Conservation (phyloP, 176 grass and related monocot genomes). For the Avena insularis region DNA sequence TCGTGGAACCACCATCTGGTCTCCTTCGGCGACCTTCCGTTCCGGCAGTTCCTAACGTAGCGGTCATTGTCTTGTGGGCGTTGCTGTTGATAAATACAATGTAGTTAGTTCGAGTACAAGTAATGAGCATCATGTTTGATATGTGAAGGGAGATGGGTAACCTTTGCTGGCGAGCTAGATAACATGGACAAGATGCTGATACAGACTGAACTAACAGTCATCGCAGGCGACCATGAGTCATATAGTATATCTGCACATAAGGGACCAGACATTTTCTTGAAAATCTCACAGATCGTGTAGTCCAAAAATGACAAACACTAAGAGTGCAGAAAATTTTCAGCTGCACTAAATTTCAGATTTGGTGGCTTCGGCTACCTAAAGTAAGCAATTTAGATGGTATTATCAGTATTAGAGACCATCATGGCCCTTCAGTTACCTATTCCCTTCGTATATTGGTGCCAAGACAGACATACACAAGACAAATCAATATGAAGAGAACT, state of each 20-base stretch:
- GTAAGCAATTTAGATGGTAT: background rate
- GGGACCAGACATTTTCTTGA: constrained; percentile 1
- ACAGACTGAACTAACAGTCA: constrained; percentile 94
- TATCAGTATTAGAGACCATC: background rate
- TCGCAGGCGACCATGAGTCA: constrained; percentile 94
- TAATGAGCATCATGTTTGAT: background rate
- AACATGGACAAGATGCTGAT: constrained; percentile 98
- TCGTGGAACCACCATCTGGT: constrained; percentile 99
- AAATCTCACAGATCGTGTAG: too few relatives aligned
- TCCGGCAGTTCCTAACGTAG: constrained; percentile 89
- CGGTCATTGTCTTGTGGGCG: constrained; percentile 79
- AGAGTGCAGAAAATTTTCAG: background rate
- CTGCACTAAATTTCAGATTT: background rate
- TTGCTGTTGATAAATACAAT: constrained; percentile 62
- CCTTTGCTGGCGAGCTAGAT: constrained; percentile 90
- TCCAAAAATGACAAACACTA: too few relatives aligned
- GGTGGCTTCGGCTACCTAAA: background rate
- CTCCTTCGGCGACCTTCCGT: constrained; percentile 82
- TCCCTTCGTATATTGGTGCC: background rate
- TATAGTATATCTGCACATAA: constrained; percentile 86
- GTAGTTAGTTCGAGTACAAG: constrained; percentile 27
- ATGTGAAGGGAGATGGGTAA: constrained; percentile 16
- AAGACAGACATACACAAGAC: background rate
- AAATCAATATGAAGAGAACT: background rate
- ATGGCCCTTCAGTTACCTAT: background rate